Conservation (phyloP, 1,284 basidiomycete species). For the Leccinum angustisporum region DNA sequence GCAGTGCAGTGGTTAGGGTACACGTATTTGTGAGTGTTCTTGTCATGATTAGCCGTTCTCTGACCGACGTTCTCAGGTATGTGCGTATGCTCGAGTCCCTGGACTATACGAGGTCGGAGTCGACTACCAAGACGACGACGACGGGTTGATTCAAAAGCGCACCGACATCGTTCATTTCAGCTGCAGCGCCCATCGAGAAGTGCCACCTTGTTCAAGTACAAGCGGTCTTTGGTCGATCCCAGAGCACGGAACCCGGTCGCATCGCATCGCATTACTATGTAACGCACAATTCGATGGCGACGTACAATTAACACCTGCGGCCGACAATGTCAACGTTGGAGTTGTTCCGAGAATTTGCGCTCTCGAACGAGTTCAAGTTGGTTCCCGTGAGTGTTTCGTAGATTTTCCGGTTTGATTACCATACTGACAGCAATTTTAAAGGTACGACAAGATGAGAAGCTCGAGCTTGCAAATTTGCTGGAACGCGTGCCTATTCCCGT, state of each 20-base stretch:
- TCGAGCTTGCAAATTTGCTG: conserved; percentile 89
- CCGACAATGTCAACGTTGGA: conserved; percentile 88
- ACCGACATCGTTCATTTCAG: conserved; percentile 95
- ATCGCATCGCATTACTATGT: conserved; percentile 99
- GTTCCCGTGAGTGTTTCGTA: conserved; percentile 64
- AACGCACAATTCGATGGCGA: conserved; percentile 93
- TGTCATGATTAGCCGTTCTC: neutral
- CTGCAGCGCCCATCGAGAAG: conserved; percentile 92
- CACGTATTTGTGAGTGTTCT: conserved; percentile 79
- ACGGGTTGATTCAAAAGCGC: conserved; percentile 86
- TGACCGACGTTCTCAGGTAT: conserved; percentile 52
- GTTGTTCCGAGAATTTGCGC: conserved; percentile 78
- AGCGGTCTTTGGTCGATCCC: conserved; percentile 86
- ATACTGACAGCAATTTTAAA: conserved; percentile 17
- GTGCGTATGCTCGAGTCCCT: conserved; percentile 93
- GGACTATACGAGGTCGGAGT: conserved; percentile 87
- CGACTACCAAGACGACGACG: conserved; percentile 90
- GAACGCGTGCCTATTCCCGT: conserved; percentile 97
- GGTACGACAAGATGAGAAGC: conserved; percentile 77
- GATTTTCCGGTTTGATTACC: neutral
- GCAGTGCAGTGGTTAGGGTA: conserved; percentile 98
- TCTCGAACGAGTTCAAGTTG: conserved; percentile 97
- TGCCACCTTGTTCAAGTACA: conserved; percentile 95
- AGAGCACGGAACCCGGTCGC: conserved; percentile 88
- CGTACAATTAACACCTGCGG: conserved; percentile 93